Conservation (phyloP, 2,329 filamentous ascomycete species). For the Ophidiomyces ophidiicola region DNA sequence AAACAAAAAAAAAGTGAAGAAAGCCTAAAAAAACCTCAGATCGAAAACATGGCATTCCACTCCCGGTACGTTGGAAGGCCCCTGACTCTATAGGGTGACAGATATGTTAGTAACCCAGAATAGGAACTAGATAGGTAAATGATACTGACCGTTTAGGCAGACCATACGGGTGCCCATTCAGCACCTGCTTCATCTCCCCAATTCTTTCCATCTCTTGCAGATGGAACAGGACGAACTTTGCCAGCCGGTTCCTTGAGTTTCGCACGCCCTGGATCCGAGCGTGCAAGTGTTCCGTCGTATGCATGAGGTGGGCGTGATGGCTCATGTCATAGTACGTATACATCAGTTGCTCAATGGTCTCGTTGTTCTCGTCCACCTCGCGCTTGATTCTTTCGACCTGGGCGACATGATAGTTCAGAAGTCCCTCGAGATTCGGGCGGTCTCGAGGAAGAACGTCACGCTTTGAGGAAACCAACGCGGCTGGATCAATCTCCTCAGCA, state of each 20-base stretch:
- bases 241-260: conserved; percentile 14
- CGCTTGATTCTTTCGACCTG: conserved; percentile 21
- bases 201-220: conserved; percentile 19
- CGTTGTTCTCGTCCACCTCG: conserved; percentile 18
- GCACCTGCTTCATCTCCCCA: conserved; percentile 9
- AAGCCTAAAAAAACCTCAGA: not conserved
- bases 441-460: conserved; percentile 16
- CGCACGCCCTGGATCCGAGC: conserved; percentile 13
- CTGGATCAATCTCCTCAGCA: not conserved
- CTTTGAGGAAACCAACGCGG: not conserved
- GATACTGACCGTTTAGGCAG: conserved; percentile 11
- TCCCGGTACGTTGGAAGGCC: conserved; percentile 7
- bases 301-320: conserved; percentile 2
- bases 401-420: conserved; percentile 21
- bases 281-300: conserved; percentile 11
- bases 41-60: conserved; percentile 13
- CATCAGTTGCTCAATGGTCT: conserved; percentile 13
- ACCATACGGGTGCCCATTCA: not conserved
- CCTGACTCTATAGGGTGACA: conserved; percentile 3
- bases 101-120: not conserved
- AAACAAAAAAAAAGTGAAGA: no score
- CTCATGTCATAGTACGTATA: conserved; percentile 11
- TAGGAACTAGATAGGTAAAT: not conserved
- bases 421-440: conserved; percentile 17
- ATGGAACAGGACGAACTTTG: conserved; percentile 18